phyloP scores from a whole-genome alignment of 2,329 filamentous ascomycete species.

The Alternaria panax region DNA sequence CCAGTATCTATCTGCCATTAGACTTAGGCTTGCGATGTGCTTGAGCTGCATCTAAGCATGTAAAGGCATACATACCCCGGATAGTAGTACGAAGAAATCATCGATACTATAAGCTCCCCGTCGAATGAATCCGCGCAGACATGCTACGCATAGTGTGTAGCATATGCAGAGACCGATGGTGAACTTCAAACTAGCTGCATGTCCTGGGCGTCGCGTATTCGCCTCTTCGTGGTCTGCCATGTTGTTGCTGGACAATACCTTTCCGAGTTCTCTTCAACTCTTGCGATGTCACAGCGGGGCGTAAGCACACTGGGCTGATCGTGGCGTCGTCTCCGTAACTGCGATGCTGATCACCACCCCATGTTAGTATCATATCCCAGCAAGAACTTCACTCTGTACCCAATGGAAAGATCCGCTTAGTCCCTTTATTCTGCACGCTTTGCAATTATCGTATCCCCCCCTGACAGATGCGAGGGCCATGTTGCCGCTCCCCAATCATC shows the following conservation, averaged over 20 bases:
- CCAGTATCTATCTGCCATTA: conserved; percentile 3
- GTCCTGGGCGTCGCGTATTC: not conserved
- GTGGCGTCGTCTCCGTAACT: not conserved
- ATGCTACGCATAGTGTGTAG: conserved; percentile 19
- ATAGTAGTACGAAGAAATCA: conserved; percentile 14
- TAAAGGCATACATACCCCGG: conserved; percentile 2
- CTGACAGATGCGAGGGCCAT: not conserved
- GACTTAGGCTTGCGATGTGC: not conserved
- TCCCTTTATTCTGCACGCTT: not conserved
- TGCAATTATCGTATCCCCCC: not conserved
- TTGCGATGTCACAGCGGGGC: not conserved
- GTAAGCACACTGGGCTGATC: not conserved
- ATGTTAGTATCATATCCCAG: not conserved
- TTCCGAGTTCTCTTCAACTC: not conserved
- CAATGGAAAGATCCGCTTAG: not conserved
- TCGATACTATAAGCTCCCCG: conserved; percentile 14
- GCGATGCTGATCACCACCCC: not conserved
- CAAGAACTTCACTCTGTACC: not conserved
- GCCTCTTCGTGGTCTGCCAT: not conserved
- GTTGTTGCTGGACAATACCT: not conserved
- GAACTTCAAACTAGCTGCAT: conserved; percentile 14
- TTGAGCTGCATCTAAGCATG: not conserved
- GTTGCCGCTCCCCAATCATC: not conserved
- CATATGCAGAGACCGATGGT: conserved; percentile 18
- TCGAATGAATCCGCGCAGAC: conserved; percentile 17